Evolutionary conservation across 2,329 filamentous ascomycete species (phyloP).

Genomic region (Paraphoma sp.): DNA sequence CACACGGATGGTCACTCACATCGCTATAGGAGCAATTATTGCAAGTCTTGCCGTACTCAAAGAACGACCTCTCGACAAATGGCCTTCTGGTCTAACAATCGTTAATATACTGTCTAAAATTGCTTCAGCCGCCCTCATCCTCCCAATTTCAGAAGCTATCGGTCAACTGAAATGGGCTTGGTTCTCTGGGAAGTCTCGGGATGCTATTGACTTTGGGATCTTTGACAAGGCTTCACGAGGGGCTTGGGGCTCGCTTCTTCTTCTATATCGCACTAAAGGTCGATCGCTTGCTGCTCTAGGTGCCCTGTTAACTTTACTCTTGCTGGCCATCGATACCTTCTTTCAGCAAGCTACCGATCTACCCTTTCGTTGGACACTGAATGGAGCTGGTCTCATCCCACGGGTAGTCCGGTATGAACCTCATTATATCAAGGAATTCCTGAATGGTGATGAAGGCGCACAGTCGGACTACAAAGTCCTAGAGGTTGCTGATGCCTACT

Average conservation of each 20-base stretch:
- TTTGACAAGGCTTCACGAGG: constrained; percentile 27
- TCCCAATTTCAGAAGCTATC: constrained; percentile 32
- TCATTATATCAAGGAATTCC: constrained; percentile 2
- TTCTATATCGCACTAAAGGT: constrained; percentile 22
- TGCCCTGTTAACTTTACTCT: constrained; percentile 20
- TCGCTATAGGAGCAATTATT: constrained; percentile 34
- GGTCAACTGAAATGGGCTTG: constrained; percentile 42
- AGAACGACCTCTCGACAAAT: constrained; percentile 35
- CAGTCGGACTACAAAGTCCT: neutral
- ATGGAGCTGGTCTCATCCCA: constrained; percentile 1
- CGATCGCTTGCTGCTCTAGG: constrained; percentile 23
- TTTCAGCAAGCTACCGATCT: constrained; percentile 33
- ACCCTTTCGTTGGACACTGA: constrained; percentile 1
- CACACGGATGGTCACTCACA: too few species aligned
- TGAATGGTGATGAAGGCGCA: neutral
- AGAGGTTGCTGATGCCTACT: constrained; percentile 3
- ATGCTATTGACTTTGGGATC: constrained; percentile 35
- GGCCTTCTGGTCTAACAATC: constrained; percentile 32
- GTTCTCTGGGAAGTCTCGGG: constrained; percentile 16
- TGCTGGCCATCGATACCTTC: constrained; percentile 31
- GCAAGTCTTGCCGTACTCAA: constrained; percentile 36
- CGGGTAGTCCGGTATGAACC: constrained; percentile 7
- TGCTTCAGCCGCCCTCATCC: constrained; percentile 26
- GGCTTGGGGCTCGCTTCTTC: constrained; percentile 22
- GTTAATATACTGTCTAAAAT: constrained; percentile 28